phyloP scores from a whole-genome alignment of 192 early-diverging fungal species.

The Rhizophagus clarus region DNA sequence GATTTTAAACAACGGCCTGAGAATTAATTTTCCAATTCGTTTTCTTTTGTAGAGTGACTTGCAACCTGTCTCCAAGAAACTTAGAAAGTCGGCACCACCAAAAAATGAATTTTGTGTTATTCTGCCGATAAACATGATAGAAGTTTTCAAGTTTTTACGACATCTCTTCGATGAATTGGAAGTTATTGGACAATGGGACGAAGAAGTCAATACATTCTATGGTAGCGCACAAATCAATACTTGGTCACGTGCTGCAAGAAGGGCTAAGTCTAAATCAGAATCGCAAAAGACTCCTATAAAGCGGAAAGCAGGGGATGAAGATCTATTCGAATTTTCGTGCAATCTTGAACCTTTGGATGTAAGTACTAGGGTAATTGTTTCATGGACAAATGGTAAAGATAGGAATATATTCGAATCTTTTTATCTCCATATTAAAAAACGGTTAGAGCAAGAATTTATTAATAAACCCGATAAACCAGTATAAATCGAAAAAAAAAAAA shows the following conservation, averaged over 20 bases:
- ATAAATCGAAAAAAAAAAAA: no score
- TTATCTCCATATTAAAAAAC: slow-evolving; percentile 40
- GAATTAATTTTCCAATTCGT: neutral
- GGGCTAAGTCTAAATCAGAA: neutral
- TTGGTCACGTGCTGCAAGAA: slow-evolving; percentile 40
- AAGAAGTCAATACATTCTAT: neutral
- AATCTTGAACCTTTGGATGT: slow-evolving; percentile 16
- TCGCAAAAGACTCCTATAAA: neutral
- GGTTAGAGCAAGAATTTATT: slow-evolving; percentile 23
- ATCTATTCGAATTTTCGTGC: slow-evolving; percentile 30
- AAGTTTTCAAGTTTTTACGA: slow-evolving; percentile 3
- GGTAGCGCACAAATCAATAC: slow-evolving; percentile 30
- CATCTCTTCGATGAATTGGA: slow-evolving; percentile 28
- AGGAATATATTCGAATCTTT: slow-evolving; percentile 52
- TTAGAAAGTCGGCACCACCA: slow-evolving; percentile 21
- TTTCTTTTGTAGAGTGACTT: slow-evolving; percentile 12
- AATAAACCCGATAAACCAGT: no score
- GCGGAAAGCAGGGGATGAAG: neutral
- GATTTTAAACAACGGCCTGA: no score
- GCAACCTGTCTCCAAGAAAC: slow-evolving; percentile 26
- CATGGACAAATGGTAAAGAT: slow-evolving; percentile 51
- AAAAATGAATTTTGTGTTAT: slow-evolving; percentile 30
- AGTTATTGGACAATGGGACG: slow-evolving; percentile 16
- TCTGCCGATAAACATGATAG: neutral
- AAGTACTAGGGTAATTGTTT: slow-evolving; percentile 7